Conservation (phyloP, 805 yeast species). For the Yarrowia sp. region DNA sequence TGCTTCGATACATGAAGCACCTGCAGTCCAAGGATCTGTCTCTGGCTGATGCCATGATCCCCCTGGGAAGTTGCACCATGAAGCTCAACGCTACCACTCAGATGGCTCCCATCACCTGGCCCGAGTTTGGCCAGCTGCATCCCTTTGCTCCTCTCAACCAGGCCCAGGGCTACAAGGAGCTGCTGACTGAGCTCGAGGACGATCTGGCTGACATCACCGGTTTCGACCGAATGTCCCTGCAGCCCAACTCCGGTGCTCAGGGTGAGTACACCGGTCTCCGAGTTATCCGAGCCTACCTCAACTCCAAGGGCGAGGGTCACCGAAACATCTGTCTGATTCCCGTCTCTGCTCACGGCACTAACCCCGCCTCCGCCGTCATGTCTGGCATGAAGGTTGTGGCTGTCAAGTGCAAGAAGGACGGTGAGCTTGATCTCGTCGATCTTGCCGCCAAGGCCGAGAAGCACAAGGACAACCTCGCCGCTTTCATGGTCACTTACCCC, state of each 20-base stretch:
- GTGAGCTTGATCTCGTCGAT: conserved; percentile 84
- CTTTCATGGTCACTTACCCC: conserved; percentile 96
- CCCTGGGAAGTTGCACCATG: conserved; percentile 98
- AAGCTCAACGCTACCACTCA: conserved; percentile 93
- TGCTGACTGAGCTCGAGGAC: conserved; percentile 75
- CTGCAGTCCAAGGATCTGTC: conserved; percentile 90
- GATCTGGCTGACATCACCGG: conserved; percentile 95
- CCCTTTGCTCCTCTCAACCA: conserved; percentile 93
- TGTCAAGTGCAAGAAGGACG: conserved; percentile 83
- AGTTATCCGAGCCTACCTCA: conserved; percentile 79
- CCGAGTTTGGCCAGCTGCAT: conserved; percentile 85
- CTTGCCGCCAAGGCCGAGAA: conserved; percentile 73
- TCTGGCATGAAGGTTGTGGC: conserved; percentile 93
- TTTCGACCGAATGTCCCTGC: conserved; percentile 84
- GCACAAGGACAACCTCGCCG: conserved; percentile 76
- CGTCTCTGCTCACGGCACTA: conserved; percentile 97
- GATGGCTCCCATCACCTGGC: conserved; percentile 94
- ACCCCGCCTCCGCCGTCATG: conserved; percentile 99
- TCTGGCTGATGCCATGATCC: conserved; percentile 94
- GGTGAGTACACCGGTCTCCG: conserved; percentile 96
- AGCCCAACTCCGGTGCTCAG: conserved; percentile 98
- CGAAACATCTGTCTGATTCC: conserved; percentile 93
- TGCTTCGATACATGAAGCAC: conserved; percentile 86
- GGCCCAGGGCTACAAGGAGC: conserved; percentile 82
- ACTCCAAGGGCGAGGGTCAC: conserved; percentile 69